Evolutionary conservation across 805 yeast species (phyloP).

Genomic region (Vanderwaltozyma yarrowii): DNA sequence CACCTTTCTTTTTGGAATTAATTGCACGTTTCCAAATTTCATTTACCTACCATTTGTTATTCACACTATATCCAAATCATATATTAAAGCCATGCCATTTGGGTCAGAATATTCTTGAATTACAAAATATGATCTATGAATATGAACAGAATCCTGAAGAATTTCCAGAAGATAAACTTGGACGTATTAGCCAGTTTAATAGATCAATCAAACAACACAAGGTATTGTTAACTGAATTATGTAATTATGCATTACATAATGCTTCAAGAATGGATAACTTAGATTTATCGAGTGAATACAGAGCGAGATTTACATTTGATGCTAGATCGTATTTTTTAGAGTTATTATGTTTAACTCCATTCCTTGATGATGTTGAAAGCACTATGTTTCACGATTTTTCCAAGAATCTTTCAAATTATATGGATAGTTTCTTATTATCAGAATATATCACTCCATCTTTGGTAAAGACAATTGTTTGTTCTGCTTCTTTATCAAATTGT

Average conservation of each 20-base stretch:
- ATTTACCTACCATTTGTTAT: conserved; percentile 5
- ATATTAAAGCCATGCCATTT: background rate
- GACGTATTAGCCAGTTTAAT: conserved; percentile 6
- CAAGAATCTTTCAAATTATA: conserved; percentile 38
- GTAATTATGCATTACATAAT: conserved; percentile 19
- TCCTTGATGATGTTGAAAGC: conserved; percentile 37
- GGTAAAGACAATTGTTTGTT: conserved; percentile 36
- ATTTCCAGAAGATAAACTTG: conserved; percentile 9
- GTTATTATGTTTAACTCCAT: conserved; percentile 25
- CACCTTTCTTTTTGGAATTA: conserved; percentile 14
- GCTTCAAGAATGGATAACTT: conserved; percentile 11
- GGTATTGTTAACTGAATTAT: conserved; percentile 21
- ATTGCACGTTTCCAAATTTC: conserved; percentile 18
- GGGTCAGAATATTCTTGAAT: background rate
- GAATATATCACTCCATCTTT: conserved; percentile 11
- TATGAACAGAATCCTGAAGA: conserved; percentile 1
- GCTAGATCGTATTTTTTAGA: conserved; percentile 32
- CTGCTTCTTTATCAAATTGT: conserved; percentile 45
- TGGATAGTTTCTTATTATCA: conserved; percentile 38
- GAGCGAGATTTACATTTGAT: conserved; percentile 14
- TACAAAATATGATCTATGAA: background rate
- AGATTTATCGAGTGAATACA: conserved; percentile 12
- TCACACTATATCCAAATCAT: background rate
- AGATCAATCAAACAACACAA: conserved; percentile 28
- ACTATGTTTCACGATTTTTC: conserved; percentile 35